Evolutionary conservation across 1,284 basidiomycete genomes (phyloP), one percentile per base, ranked within the genome.

Genomic region (Austropuccinia psidii): DNA sequence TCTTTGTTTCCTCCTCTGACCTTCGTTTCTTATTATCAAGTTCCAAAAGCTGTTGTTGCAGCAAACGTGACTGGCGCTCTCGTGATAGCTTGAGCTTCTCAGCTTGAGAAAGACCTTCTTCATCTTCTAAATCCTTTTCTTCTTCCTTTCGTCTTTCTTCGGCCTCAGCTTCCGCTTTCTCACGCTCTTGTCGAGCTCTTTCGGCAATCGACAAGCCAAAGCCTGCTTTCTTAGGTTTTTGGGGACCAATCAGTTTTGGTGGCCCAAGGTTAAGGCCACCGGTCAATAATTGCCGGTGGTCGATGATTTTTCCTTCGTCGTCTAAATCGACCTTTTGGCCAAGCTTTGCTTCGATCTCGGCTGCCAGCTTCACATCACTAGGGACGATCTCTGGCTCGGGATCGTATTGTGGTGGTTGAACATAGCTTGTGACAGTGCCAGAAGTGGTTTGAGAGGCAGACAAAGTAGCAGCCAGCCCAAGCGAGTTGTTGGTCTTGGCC

Each of bases 261-360:
- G 61, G 75, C 37, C 82, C 82, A 55, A 97, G 85, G 80, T 99
- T 99, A 74, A 99, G 84, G 1, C 96, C 96, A 4, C 92, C 93
- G 39, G 88, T 87, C 49, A 98, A 84, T 9, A 99, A 84, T 54
- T 95, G 90, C 70, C 94, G 89, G 79, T 95, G 93, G 84, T 98
- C 95, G 62, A 99, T 90, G 62, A 98, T 91, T 81, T 96, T 90
- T 78, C 93, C 93, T 78, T 98, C 94, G 80, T 98, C 96, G 81
- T 98, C 98, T 62, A 98, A 83, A 81, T 97, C 94, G 49, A 98
- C 89, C n/a, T 88, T 85, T 80, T 90, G 89, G 21, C 93, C 94
- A 77, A 89, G 84, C 62, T 85, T 86, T 74, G 84, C 83, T 17
- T 89, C 89, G 69, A 85, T 80, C 75, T 83, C 85, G 49, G 67